Conservation (phyloP, 441 rosid genomes). For the Gossypium schwendimanii region DNA sequence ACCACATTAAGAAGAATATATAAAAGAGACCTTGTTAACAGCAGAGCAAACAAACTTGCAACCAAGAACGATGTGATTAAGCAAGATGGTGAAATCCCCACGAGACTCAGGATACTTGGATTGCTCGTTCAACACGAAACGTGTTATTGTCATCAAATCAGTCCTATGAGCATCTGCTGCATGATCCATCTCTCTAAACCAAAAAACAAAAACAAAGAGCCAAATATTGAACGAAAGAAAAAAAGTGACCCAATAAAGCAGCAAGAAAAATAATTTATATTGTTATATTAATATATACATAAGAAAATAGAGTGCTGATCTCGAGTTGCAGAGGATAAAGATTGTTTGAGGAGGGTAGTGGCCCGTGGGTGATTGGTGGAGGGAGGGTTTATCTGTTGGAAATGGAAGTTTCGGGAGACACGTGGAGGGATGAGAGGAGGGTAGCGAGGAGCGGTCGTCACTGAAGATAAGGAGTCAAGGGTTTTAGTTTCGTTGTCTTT, state of each 20-base stretch:
- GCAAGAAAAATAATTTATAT: background rate
- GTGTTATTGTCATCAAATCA: constrained; percentile 93
- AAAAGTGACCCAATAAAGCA: background rate
- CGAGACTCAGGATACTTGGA: constrained; percentile 86
- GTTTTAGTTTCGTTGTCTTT: constrained; percentile 10
- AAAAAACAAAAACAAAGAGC: background rate
- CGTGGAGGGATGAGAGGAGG: constrained; percentile 41
- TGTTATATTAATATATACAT: background rate
- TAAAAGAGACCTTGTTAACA: constrained; percentile 64
- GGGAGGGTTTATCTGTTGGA: constrained; percentile 20
- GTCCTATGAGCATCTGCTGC: constrained; percentile 79
- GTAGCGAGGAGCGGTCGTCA: constrained; percentile 31
- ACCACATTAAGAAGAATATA: background rate
- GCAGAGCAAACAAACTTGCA: constrained; percentile 97
- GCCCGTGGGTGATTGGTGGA: background rate
- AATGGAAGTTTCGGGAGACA: constrained; percentile 34
- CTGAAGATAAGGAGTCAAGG: constrained; percentile 31
- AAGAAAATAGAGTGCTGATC: background rate
- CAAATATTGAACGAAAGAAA: background rate
- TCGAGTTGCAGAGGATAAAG: constrained; percentile 23
- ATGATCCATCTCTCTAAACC: constrained; percentile 59
- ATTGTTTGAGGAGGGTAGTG: background rate
- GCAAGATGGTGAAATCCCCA: constrained; percentile 93
- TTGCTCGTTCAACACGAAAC: constrained; percentile 81
- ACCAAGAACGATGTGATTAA: constrained; percentile 89